Percentiles rank a stretch among this genome's conserved stretches.
phyloP scores from a whole-genome alignment of 371 early-diverging fungal species.

The Syncephalastrum monosporum region DNA sequence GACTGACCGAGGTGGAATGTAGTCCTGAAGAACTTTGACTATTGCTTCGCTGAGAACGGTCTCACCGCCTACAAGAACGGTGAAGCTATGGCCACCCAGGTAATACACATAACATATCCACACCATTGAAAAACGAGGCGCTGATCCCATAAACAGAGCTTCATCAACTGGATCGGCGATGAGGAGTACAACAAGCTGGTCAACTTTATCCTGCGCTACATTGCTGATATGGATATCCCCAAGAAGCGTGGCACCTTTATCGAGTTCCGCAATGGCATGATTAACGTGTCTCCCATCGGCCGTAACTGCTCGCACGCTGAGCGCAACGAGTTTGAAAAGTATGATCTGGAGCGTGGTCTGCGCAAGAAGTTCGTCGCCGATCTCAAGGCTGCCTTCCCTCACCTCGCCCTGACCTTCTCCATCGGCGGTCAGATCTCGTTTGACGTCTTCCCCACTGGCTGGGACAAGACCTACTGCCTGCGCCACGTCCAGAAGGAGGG shows the following conservation, averaged over 20 bases:
- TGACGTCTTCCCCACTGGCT: conserved; percentile 99
- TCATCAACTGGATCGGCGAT: conserved; percentile 95
- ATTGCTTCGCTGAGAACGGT: conserved; percentile 99
- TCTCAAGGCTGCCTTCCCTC: conserved; percentile 85
- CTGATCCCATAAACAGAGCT: conserved; percentile 62
- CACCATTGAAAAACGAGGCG: neutral
- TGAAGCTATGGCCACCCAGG: conserved; percentile 74
- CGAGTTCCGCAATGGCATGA: conserved; percentile 99
- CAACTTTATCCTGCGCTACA: conserved; percentile 92
- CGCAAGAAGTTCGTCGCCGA: conserved; percentile 88
- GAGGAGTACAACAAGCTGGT: conserved; percentile 93
- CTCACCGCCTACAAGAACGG: conserved; percentile 93
- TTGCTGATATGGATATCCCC: conserved; percentile 96
- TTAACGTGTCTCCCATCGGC: conserved; percentile 99
- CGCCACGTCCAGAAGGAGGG: conserved; percentile 86
- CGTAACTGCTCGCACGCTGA: conserved; percentile 96
- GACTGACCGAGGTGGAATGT: conserved; percentile 3
- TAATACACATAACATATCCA: conserved; percentile 18
- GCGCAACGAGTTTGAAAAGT: conserved; percentile 92
- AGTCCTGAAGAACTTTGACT: conserved; percentile 91
- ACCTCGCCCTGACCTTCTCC: conserved; percentile 90
- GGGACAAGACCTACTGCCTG: conserved; percentile 99
- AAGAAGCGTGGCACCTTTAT: conserved; percentile 98
- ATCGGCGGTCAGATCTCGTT: conserved; percentile 99
- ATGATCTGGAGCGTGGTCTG: conserved; percentile 83